Base-by-base conservation (phyloP, 331 rosid genomes). In the Acacia pycnantha region DNA sequence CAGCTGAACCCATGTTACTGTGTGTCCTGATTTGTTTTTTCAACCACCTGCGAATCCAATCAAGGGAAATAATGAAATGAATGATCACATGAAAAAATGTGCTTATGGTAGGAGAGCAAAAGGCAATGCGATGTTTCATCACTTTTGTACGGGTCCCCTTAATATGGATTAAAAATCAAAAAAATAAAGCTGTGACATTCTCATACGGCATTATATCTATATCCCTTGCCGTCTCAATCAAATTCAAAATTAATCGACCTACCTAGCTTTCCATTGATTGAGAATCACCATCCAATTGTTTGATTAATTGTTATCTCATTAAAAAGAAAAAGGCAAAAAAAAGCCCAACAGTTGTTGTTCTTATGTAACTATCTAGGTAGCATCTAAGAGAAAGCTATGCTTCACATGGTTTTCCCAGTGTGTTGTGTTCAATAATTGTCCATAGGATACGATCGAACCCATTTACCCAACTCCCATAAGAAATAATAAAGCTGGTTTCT, bases 371-470 rank as follows among this genome's bases (percentile, higher is more conserved):
- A 29, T 83, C 82, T 4, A 29, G 70, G 41, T 2, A 53, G 40
- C 79, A 64, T 78, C 84, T 78, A 72, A 79, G 51, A 31, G 76
- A 83, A 81, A 81, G 66, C 56, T 22, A 43, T 22, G 41, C 35
- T 41, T 70, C 70, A 79, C 58, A 29, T 56, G 31, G 29, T 48
- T 78, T 47, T 48, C 50, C 4, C 2, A 22, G 11, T 43, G 33
- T 43, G 74, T 11, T n/a, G 6, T 41, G 9, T 22, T 70, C 74
- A 70, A 70, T 43, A 48, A 70, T 70, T 43, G 54, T 13, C 54
- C 54, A 70, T 22, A 70, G 54, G 74, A 70, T 70, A 22, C 33
- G 53, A 70, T 22, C 2, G 41, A 37, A 37, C 64, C 29, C 3
- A 22, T 58, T 58, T 58, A 70, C 54, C 74, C 33, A 22, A n/a